Conservation (phyloP, 2,329 filamentous ascomycete genomes). For the Hysterium pulicare region DNA sequence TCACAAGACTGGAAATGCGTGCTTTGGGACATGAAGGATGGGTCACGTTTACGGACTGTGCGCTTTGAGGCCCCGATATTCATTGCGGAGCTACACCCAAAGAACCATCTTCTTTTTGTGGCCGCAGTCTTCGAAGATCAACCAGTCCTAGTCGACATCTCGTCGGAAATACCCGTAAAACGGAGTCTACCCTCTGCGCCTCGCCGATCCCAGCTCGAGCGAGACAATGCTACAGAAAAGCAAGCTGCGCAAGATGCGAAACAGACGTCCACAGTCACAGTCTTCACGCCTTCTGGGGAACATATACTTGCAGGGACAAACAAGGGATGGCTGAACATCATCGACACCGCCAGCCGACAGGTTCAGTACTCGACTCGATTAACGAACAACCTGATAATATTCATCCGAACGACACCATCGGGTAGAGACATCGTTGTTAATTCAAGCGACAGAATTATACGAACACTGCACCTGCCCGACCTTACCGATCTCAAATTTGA, state of each 20-base stretch:
- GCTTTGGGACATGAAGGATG: constrained; percentile 83
- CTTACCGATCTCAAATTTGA: constrained; percentile 62
- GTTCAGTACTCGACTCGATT: constrained; percentile 89
- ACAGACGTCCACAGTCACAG: constrained; percentile 87
- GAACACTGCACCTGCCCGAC: constrained; percentile 87
- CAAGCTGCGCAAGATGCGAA: constrained; percentile 89
- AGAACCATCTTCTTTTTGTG: constrained; percentile 81
- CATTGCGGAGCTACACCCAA: constrained; percentile 91
- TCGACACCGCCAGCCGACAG: constrained; percentile 74
- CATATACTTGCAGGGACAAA: constrained; percentile 91
- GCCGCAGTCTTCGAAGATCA: constrained; percentile 92
- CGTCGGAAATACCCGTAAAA: constrained; percentile 66
- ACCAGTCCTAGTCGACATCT: constrained; percentile 81
- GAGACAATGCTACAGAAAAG: constrained; percentile 74
- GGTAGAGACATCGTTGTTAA: constrained; percentile 89
- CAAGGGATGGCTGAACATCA: constrained; percentile 94
- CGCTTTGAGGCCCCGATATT: constrained; percentile 92
- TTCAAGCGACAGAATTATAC: constrained; percentile 89
- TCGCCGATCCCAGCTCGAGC: constrained; percentile 66
- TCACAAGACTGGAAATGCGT: constrained; percentile 97
- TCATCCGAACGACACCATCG: constrained; percentile 77
- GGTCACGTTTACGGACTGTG: constrained; percentile 72
- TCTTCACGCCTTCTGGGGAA: constrained; percentile 80
- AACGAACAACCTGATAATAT: constrained; percentile 82
- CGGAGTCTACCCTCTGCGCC: constrained; percentile 78